Conservation (phyloP, 164 flowering plant genomes). For the Vitis riparia region DNA sequence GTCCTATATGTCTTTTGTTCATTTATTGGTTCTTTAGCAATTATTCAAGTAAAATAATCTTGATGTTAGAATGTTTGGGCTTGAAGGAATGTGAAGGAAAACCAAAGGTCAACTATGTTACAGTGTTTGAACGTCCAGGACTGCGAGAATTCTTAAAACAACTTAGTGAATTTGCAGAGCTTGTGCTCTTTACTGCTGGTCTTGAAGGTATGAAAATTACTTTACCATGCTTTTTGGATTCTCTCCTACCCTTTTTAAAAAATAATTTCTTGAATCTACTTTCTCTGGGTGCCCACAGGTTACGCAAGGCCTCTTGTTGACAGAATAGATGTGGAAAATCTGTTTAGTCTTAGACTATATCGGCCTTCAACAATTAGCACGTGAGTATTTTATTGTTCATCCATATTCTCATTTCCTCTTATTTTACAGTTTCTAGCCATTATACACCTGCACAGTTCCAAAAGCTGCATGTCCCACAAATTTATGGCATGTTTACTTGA, state of each 20-base stretch:
- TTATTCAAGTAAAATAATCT: not conserved
- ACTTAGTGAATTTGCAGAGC: conserved; percentile 80
- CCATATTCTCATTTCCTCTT: not conserved
- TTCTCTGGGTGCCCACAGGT: conserved; percentile 37
- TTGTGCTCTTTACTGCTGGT: conserved; percentile 95
- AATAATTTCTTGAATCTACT: not conserved
- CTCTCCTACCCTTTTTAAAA: not conserved
- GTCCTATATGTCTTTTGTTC: not conserved
- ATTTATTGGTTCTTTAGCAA: not conserved
- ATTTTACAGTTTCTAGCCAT: not conserved
- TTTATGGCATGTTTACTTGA: too few relatives aligned
- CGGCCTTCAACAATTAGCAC: conserved; percentile 87
- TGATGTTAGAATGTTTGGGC: conserved; percentile 2
- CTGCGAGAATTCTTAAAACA: conserved; percentile 71
- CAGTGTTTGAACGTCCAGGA: conserved; percentile 98
- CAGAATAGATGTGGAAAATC: conserved; percentile 63
- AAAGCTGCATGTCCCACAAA: too few relatives aligned
- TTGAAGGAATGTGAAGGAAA: conserved; percentile 86
- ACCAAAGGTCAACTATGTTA: conserved; percentile 84
- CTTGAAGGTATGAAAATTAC: conserved; percentile 77
- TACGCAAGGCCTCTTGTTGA: conserved; percentile 96
- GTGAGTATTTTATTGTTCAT: conserved; percentile 43
- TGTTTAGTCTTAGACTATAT: conserved; percentile 71
- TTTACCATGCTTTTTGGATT: conserved; percentile 1
- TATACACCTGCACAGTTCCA: too few relatives aligned